Evolutionary conservation across 1,284 basidiomycete genomes (phyloP).

Genomic region (Anthracocystis setariae): DNA sequence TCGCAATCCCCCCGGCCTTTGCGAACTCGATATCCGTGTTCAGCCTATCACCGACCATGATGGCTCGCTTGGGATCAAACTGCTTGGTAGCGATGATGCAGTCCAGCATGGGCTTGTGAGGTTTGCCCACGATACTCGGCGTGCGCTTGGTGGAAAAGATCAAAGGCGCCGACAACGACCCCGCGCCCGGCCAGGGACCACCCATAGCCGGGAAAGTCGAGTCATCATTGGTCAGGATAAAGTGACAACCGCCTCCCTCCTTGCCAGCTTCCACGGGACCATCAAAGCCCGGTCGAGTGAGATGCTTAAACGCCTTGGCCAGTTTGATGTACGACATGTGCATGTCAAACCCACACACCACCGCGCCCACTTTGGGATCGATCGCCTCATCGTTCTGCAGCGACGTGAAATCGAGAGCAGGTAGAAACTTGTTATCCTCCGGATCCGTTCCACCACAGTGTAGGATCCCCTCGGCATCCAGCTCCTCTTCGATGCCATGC

Average conservation of each 20-base stretch:
- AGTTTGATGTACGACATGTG: constrained; percentile 81
- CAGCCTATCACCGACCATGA: constrained; percentile 95
- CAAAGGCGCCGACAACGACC: constrained; percentile 84
- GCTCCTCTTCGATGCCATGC: constrained; percentile 90
- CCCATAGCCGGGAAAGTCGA: constrained; percentile 84
- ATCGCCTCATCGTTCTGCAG: constrained; percentile 69
- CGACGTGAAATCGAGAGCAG: constrained; percentile 78
- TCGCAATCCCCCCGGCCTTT: constrained; percentile 82
- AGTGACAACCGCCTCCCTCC: constrained; percentile 80
- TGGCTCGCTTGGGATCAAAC: constrained; percentile 78
- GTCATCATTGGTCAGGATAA: constrained; percentile 93
- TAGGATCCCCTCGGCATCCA: constrained; percentile 81
- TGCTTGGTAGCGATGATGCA: constrained; percentile 84
- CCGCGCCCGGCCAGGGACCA: constrained; percentile 82
- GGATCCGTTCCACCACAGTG: constrained; percentile 88
- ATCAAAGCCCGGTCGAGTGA: constrained; percentile 69
- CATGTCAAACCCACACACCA: constrained; percentile 79
- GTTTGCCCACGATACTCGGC: constrained; percentile 89
- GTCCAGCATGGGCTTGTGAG: constrained; percentile 89
- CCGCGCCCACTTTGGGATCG: constrained; percentile 86
- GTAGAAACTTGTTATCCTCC: constrained; percentile 79
- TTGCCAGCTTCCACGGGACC: constrained; percentile 66
- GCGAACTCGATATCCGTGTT: constrained; percentile 96
- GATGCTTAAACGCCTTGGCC: constrained; percentile 90
- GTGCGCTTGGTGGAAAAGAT: constrained; percentile 76